Conservation (phyloP, 75 land plant species). For the Sequoiadendron giganteum region DNA sequence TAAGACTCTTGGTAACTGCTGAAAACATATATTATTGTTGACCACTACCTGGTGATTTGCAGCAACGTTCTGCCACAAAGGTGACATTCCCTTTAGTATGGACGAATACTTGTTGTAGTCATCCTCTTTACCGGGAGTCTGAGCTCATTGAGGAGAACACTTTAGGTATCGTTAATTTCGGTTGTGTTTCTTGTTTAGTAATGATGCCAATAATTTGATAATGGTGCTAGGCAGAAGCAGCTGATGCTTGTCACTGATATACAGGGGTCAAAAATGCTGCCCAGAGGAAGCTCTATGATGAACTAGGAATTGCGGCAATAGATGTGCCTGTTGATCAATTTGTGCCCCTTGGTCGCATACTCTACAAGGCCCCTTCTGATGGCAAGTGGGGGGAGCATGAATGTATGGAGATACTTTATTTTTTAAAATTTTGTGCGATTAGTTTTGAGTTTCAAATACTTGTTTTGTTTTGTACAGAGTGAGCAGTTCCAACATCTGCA, state of each 20-base stretch:
- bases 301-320: slow-evolving; percentile 84
- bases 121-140: slow-evolving; percentile 95
- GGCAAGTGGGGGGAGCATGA: slow-evolving; percentile 99
- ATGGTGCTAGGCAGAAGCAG: background rate
- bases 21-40: background rate
- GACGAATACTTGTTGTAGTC: slow-evolving; percentile 99
- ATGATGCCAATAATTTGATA: background rate
- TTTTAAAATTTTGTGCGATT: background rate
- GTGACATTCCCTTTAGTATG: slow-evolving; percentile 98
- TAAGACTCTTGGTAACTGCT: background rate
- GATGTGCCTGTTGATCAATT: slow-evolving; percentile 93
- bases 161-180: slow-evolving; percentile 53
- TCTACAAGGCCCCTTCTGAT: slow-evolving; percentile 98
- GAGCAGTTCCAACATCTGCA: background rate
- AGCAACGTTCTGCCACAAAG: slow-evolving; percentile 98
- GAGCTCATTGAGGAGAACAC: slow-evolving; percentile 80
- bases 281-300: slow-evolving; percentile 97
- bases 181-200: background rate
- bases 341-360: slow-evolving; percentile 80
- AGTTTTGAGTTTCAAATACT: background rate
- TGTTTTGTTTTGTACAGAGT: background rate
- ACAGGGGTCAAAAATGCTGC: slow-evolving; percentile 99
- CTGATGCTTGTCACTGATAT: slow-evolving; percentile 6
- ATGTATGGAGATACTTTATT: slow-evolving; percentile 38
- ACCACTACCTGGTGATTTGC: slow-evolving; percentile 12